phyloP scores from a whole-genome alignment of 495 filamentous ascomycete species.

The Xylaria nigripes region DNA sequence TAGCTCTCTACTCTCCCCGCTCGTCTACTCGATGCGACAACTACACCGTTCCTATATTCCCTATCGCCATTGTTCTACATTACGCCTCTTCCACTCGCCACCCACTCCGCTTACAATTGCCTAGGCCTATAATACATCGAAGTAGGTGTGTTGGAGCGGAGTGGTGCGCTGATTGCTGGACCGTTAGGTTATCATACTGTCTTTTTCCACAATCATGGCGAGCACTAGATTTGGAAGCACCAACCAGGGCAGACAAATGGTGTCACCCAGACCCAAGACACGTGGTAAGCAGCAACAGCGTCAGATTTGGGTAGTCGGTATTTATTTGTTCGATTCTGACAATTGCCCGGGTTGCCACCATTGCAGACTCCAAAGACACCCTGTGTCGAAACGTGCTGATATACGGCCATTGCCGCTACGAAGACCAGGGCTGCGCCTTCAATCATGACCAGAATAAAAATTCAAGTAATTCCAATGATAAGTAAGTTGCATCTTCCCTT shows the following conservation, averaged over 20 bases:
- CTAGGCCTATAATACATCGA: background rate
- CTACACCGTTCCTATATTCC: background rate
- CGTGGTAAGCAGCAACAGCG: conserved; percentile 31
- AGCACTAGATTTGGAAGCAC: conserved; percentile 35
- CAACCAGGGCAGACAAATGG: conserved; percentile 41
- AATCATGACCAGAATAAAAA: conserved; percentile 71
- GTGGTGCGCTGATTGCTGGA: conserved; percentile 16
- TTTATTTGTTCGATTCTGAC: background rate
- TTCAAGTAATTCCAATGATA: conserved; percentile 41
- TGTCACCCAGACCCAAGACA: conserved; percentile 43
- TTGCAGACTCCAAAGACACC: conserved; percentile 62
- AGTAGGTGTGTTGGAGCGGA: conserved; percentile 19
- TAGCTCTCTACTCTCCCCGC: background rate
- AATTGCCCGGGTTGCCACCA: conserved; percentile 2
- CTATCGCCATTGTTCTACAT: conserved; percentile 1
- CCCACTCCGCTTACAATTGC: conserved; percentile 3
- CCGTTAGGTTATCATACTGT: conserved; percentile 11
- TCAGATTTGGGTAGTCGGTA: background rate
- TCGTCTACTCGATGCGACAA: conserved; percentile 4
- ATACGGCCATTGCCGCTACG: conserved; percentile 87
- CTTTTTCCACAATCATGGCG: conserved; percentile 28
- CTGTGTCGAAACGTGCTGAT: conserved; percentile 90
- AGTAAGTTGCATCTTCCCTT: conserved; percentile 39
- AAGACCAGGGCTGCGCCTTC: conserved; percentile 86
- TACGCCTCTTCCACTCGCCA: conserved; percentile 3